Conservation (phyloP, 2,329 filamentous ascomycete genomes). For the Bipolaris cookei region DNA sequence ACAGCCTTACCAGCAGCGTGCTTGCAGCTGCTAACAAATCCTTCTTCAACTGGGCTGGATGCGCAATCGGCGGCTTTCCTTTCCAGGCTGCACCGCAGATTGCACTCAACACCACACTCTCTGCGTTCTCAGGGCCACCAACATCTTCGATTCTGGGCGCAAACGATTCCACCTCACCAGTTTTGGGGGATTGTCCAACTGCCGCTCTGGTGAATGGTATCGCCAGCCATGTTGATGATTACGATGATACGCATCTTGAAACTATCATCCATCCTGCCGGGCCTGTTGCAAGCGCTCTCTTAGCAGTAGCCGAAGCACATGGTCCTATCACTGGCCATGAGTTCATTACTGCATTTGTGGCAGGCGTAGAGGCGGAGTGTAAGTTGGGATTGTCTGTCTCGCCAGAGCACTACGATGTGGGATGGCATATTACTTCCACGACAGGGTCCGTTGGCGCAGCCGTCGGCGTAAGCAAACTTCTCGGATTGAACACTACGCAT, state of each 20-base stretch:
- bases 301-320: neutral
- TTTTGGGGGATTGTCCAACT: neutral
- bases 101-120: neutral
- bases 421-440: neutral
- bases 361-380: neutral
- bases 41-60: slow-evolving; percentile 1
- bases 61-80: neutral
- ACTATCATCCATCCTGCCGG: neutral
- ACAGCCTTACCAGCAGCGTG: neutral
- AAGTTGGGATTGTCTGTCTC: neutral
- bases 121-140: neutral
- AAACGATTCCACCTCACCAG: neutral
- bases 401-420: neutral
- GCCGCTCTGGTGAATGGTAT: neutral
- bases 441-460: neutral
- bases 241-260: neutral
- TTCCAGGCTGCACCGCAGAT: neutral
- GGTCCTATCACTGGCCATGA: neutral
- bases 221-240: neutral
- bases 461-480: neutral
- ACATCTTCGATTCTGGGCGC: neutral
- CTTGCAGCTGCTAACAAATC: neutral
- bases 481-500: neutral
- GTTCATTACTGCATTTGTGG: neutral
- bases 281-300: neutral